Percentiles rank a stretch among this genome's conserved stretches.
phyloP scores from a whole-genome alignment of 228 moss, liverwort and hornwort species.

The Sphagnum magellanicum region DNA sequence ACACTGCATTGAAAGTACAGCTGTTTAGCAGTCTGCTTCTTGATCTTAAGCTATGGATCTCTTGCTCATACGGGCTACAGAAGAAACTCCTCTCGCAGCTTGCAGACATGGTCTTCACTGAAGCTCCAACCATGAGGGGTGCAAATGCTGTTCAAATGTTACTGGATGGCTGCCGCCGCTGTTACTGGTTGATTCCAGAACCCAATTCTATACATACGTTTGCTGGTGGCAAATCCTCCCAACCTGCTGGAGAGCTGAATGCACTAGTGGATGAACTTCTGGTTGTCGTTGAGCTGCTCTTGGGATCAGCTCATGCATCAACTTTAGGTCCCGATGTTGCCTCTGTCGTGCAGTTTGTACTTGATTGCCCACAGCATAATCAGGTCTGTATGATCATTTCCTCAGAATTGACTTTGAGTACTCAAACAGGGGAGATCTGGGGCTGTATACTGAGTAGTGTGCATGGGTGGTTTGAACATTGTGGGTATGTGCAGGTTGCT shows the following conservation, averaged over 20 bases:
- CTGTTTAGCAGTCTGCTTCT: constrained; percentile 71
- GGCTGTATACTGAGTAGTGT: too few relatives aligned
- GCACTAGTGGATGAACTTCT: constrained; percentile 91
- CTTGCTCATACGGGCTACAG: constrained; percentile 84
- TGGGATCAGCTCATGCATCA: constrained; percentile 65
- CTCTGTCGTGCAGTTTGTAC: constrained; percentile 81
- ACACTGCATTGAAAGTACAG: constrained; percentile 62
- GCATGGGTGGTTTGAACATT: too few relatives aligned
- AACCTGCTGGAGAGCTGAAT: constrained; percentile 83
- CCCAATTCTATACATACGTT: constrained; percentile 64
- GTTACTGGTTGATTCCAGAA: constrained; percentile 86
- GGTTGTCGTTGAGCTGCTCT: constrained; percentile 80
- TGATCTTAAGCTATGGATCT: constrained; percentile 84
- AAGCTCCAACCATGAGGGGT: constrained; percentile 76
- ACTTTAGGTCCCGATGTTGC: constrained; percentile 67
- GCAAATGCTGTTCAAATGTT: constrained; percentile 88
- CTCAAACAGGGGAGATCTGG: background rate
- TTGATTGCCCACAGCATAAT: constrained; percentile 90
- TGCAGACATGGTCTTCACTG: constrained; percentile 87
- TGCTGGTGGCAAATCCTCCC: constrained; percentile 66
- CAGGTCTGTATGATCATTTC: constrained; percentile 39
- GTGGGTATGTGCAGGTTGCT: constrained; percentile 45
- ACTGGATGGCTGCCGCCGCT: constrained; percentile 82
- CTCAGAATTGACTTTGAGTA: background rate
- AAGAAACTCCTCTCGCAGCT: constrained; percentile 86